These are phyloP conservation scores for Phlegmacium glaucopus DNA, from an alignment of 768 basidiomycete genomes.

Conservation along the genomic window DNA sequence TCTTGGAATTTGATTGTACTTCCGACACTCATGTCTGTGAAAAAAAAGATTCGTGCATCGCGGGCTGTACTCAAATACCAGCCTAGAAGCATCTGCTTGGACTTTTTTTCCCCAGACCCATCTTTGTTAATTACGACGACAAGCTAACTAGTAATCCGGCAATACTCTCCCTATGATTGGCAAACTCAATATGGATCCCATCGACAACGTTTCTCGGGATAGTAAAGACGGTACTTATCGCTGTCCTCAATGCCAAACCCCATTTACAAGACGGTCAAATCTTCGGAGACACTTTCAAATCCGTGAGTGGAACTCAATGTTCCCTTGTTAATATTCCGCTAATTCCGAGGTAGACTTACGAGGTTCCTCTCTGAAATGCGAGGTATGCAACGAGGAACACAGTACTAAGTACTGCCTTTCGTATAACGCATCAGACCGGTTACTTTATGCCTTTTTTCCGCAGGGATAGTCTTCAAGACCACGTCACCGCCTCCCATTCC, in stretches of 20 bases:
- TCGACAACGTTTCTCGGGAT: constrained; percentile 31
- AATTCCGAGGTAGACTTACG: constrained; percentile 20
- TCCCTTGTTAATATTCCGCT: constrained; percentile 6
- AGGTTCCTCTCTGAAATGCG: constrained; percentile 22
- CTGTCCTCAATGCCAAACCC: constrained; percentile 32
- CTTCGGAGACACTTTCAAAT: constrained; percentile 33
- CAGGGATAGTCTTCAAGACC: constrained; percentile 19
- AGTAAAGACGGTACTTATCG: constrained; percentile 32
- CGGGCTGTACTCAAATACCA: no score
- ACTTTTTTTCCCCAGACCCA: constrained; percentile 1
- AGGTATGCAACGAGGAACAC: constrained; percentile 23
- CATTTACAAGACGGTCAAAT: constrained; percentile 34
- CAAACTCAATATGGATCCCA: constrained; percentile 16
- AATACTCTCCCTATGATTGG: constrained; percentile 12
- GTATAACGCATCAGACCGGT: background rate
- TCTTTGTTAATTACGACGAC: constrained; percentile 10
- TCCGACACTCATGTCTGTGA: no score
- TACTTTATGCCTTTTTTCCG: background rate
- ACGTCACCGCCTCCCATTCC: constrained; percentile 17
- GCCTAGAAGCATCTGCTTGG: background rate
- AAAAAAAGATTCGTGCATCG: no score
- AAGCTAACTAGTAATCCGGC: no score
- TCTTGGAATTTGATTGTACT: no score
- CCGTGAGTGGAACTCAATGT: constrained; percentile 21
- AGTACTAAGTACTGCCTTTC: background rate